Conservation (phyloP, 2,329 filamentous ascomycete genomes). For the Colletotrichum costaricense region DNA sequence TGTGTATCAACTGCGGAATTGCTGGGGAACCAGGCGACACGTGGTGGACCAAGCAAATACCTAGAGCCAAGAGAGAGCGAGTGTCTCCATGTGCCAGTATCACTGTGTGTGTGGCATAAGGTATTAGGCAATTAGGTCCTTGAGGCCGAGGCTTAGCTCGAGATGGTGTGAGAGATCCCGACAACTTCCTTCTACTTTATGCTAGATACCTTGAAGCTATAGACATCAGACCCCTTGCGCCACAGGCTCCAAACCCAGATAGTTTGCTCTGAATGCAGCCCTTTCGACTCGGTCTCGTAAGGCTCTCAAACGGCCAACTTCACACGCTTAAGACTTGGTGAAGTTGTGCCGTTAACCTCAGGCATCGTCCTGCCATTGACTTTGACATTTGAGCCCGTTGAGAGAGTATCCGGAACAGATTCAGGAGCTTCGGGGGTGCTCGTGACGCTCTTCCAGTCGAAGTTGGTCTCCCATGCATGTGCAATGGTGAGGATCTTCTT, state of each 20-base stretch:
- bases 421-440: not conserved
- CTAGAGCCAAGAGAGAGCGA: too few relatives aligned
- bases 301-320: not conserved
- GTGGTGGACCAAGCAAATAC: too few relatives aligned
- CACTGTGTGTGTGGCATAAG: too few relatives aligned
- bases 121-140: too few relatives aligned
- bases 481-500: conserved; percentile 52
- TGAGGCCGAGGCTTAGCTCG: not conserved
- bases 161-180: not conserved
- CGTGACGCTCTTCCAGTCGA: conserved; percentile 52
- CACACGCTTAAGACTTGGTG: conserved; percentile 22
- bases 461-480: conserved; percentile 55
- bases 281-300: not conserved
- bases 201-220: not conserved
- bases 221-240: not conserved
- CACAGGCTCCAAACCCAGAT: not conserved
- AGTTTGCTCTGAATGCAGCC: not conserved
- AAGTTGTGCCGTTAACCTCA: conserved; percentile 5
- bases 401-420: not conserved
- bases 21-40: too few relatives aligned
- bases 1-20: too few relatives aligned
- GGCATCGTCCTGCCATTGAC: not conserved
- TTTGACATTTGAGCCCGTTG: not conserved
- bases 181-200: not conserved
- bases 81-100: too few relatives aligned